Percentiles rank a stretch among this genome's conserved stretches.
phyloP scores from a whole-genome alignment of 2,329 filamentous ascomycete species.

The Dothiorella sarmentorum region DNA sequence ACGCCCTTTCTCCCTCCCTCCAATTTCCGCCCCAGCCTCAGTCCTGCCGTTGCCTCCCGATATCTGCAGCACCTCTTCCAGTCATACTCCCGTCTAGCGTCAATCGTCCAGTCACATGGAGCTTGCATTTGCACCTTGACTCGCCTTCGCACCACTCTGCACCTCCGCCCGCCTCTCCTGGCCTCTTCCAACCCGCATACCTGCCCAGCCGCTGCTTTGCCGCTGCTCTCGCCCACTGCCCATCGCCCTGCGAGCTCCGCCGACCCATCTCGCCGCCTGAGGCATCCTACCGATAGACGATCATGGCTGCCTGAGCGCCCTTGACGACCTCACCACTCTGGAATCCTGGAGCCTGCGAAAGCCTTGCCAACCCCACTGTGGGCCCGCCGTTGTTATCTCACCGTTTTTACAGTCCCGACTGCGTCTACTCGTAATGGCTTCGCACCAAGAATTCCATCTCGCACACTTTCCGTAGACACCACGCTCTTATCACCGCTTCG shows the following conservation, averaged over 20 bases:
- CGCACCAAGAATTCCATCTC: constrained; percentile 5
- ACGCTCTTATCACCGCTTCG: neutral
- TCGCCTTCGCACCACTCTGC: neutral
- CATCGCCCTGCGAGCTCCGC: neutral
- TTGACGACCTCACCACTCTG: neutral
- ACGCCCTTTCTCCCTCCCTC: neutral
- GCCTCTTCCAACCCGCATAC: constrained; percentile 10
- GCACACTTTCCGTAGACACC: constrained; percentile 13
- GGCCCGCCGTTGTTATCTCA: neutral
- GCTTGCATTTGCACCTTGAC: constrained; percentile 15
- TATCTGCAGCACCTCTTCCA: neutral
- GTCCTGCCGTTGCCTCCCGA: neutral
- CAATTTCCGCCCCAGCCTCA: neutral
- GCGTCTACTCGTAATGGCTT: constrained; percentile 15
- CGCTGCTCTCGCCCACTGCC: neutral
- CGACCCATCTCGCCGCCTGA: constrained; percentile 13
- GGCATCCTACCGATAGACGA: constrained; percentile 3
- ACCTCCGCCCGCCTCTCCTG: neutral
- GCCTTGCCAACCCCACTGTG: constrained; percentile 5
- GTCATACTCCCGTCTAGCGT: constrained; percentile 17
- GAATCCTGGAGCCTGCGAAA: constrained; percentile 16
- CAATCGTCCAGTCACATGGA: constrained; percentile 19
- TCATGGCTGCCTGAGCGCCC: constrained; percentile 18
- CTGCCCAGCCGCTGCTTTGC: neutral
- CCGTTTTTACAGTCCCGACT: neutral